Base-by-base conservation (phyloP, 2,329 filamentous ascomycete genomes). In the Diaporthe citri region DNA sequence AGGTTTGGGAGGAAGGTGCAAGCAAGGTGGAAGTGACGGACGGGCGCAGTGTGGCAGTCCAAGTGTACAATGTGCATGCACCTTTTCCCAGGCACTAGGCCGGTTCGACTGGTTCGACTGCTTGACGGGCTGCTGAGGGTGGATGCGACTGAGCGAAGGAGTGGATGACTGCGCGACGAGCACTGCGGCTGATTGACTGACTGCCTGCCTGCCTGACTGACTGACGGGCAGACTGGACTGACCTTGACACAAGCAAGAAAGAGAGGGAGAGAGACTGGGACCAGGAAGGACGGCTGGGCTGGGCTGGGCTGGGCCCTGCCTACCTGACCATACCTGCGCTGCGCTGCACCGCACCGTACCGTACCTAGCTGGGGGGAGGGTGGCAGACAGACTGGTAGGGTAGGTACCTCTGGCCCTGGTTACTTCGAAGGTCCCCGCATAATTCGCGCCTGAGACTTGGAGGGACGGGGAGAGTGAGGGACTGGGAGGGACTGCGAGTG, bases 401-500 rank as follows among this genome's bases (percentile, higher is more conserved):
- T 52, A 67, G 64, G 64, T 67, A 67, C 64, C 64, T 67, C 64
- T 52, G 31, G 64, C 64, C 64, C 64, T 67, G 64, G 64, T 67
- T 67, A 51, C 64, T 67, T 52, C 34, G 31, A 52, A 25, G 64
- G 64, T 52, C 64, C 64, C 64, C 64, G 64, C 64, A 67, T 67
- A 67, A 67, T 67, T 67, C 62, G 62, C 62, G 62, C 62, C 62
- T 67, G 62, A 67, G 62, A 67, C 62, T 67, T 67, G 62, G 62
- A 67, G 62, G 62, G 62, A 67, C 62, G 62, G 62, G 62, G 62
- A 67, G 62, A 59, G 56, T 52, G 48, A 52, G 56, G 34, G 56
- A 59, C 56, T 67, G 31, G 20, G 60, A 67, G 43, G 62, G 62
- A 67, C 62, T 67, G 64, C 22, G 46, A 67, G 64, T 36, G 31